Base-by-base conservation (phyloP, 2,329 filamentous ascomycete genomes). In the Fulvia fulva region DNA sequence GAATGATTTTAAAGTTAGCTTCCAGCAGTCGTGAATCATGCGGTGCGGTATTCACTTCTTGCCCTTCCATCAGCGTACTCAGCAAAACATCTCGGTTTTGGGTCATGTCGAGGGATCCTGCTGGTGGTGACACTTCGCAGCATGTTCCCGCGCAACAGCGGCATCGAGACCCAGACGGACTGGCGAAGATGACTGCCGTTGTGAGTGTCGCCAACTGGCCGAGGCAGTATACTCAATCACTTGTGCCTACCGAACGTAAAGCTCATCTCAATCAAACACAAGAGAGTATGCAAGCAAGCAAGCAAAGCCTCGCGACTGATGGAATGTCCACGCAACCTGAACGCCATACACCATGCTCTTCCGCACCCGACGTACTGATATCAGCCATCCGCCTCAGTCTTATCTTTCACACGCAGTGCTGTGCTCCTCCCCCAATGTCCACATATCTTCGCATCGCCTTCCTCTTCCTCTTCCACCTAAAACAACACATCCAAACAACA, bases 401-500 rank as follows among this genome's bases (percentile, higher is more conserved):
- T 16, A n/a, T 41, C 34, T 14, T n/a, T 14, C 11, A 41, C 16
- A 12, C 7, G 14, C 34, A 41, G 34, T 41, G 11, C 34, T 41
- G 34, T 32, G 28, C 28, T 32, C 28, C 28, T 32, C 28, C 12
- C 28, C 2, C 28, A 12, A 32, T 32, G 2, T 9, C 12, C 28
- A 32, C 4, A 7, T 51, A 34, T 11, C 26, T n/a, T 23, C 49
- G 5, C 25, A 30, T 6, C 11, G 26, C 26, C 6, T 32, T 12
- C 28, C 26, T 28, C 47, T 34, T 26, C 52, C n/a, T 45, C 22
- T 46, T 23, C 12, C 43, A 11, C 41, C 30, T 53, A 57, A 11
- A 57, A 53, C 41, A 57, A 34, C 19, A 57, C 26, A 70, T 80
- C 78, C 70, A 80, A 72, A 68, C 78, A 80, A 66, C 78, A 80